Percentiles rank a stretch among this genome's conserved stretches.
These are phyloP conservation scores for Nemania abortiva DNA, from an alignment of 2,329 filamentous ascomycete genomes.

Conservation along the genomic window DNA sequence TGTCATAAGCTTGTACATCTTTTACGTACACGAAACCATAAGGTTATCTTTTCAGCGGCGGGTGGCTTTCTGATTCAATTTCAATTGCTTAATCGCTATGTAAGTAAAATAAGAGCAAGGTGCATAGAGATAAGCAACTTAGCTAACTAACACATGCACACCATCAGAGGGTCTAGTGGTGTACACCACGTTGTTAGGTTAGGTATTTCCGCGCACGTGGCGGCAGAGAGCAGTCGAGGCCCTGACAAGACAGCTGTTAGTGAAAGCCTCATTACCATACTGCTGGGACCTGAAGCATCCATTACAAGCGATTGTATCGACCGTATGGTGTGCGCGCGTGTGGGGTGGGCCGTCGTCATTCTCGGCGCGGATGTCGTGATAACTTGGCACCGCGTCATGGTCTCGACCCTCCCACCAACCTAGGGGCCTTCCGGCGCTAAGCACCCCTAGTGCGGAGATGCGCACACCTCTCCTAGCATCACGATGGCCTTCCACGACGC, in stretches of 20 bases:
- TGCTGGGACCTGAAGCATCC: conserved; percentile 1
- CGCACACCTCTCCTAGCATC: not conserved
- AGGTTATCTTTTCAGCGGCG: not conserved
- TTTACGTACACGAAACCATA: not conserved
- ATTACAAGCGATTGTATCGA: not conserved
- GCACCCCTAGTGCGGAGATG: conserved; percentile 12
- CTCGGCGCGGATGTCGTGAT: conserved; percentile 36
- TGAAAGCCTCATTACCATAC: conserved; percentile 17
- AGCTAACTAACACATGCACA: not conserved
- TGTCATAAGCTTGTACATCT: too few species aligned
- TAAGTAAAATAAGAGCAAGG: not conserved
- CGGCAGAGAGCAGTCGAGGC: conserved; percentile 6
- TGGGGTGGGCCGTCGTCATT: conserved; percentile 34
- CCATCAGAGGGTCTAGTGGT: not conserved
- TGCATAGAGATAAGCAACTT: not conserved
- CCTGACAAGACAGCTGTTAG: not conserved
- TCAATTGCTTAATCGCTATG: not conserved
- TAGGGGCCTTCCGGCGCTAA: conserved; percentile 4
- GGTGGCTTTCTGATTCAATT: not conserved
- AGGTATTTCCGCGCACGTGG: not conserved
- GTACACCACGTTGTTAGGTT: not conserved
- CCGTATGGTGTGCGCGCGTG: not conserved
- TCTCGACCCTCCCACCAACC: conserved; percentile 12
- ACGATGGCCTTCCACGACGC: not conserved
- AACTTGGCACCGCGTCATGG: conserved; percentile 29